These are phyloP conservation scores for Raphidocelis subcapitata DNA, from an alignment of 139 green algal species.

Conservation along the genomic window DNA sequence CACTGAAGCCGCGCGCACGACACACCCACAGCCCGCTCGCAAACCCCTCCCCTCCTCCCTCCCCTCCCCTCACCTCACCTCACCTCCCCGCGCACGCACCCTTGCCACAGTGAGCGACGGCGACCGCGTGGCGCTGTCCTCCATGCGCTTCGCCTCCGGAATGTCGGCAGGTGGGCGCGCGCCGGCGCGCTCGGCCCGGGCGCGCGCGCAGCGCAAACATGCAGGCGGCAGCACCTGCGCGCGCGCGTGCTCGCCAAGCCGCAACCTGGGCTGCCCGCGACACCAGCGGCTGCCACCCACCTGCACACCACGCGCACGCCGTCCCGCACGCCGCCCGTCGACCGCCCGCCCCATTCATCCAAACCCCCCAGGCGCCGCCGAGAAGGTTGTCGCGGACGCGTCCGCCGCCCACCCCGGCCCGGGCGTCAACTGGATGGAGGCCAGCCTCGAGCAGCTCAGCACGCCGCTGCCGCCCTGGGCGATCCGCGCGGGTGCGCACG, in stretches of 20 bases:
- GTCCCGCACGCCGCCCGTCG: too few relatives aligned
- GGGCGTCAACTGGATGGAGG: slow-evolving; percentile 39
- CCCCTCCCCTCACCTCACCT: too few relatives aligned
- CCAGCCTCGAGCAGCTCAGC: slow-evolving; percentile 64
- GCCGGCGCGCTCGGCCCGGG: too few relatives aligned
- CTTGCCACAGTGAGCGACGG: slow-evolving; percentile 59
- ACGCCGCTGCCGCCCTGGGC: slow-evolving; percentile 82
- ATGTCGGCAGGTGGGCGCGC: slow-evolving; percentile 54
- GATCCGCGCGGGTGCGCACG: slow-evolving; percentile 57
- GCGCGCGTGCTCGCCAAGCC: too few relatives aligned
- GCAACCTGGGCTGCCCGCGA: too few relatives aligned
- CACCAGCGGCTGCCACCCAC: too few relatives aligned
- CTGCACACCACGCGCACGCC: too few relatives aligned
- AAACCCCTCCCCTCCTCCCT: too few relatives aligned
- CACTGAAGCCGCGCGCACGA: too few relatives aligned
- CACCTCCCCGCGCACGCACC: background rate
- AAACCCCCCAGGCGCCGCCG: background rate
- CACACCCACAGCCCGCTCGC: too few relatives aligned
- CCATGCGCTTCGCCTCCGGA: slow-evolving; percentile 76
- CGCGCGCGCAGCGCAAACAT: too few relatives aligned
- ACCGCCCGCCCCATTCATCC: slow-evolving; percentile 8
- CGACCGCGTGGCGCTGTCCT: slow-evolving; percentile 78
- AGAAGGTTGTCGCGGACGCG: background rate
- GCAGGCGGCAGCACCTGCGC: too few relatives aligned
- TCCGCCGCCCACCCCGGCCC: slow-evolving; percentile 7